A percentile compares a stretch with the other conserved stretches of the same genome.
phyloP scores from a whole-genome alignment of 208 protist genomes.

The Acanthamoeba lugdunensis region DNA sequence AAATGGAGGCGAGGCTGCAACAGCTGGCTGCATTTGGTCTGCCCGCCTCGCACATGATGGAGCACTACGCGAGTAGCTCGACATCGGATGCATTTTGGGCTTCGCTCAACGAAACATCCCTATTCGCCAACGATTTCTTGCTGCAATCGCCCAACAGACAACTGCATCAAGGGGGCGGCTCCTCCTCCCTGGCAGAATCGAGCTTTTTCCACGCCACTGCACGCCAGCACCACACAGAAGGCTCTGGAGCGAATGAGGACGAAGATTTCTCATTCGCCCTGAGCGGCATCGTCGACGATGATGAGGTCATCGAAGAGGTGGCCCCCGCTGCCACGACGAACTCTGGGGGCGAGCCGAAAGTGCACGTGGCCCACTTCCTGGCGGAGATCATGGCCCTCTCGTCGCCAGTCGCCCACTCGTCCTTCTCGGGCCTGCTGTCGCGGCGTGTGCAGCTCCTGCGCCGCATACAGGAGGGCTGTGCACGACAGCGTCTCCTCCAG shows the following conservation, averaged over 20 bases:
- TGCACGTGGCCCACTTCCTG: neutral
- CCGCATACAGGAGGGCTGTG: slow-evolving; percentile 1
- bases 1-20: neutral
- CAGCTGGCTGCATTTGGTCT: neutral
- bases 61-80: neutral
- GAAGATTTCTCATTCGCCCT: neutral
- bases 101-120: neutral
- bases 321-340: neutral
- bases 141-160: neutral
- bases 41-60: neutral
- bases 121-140: slow-evolving; percentile 34
- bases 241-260: neutral
- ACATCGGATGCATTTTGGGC: slow-evolving; percentile 4
- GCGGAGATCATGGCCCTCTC: slow-evolving; percentile 1
- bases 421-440: neutral
- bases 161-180: neutral
- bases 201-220: neutral
- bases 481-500: neutral
- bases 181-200: neutral
- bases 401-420: neutral
- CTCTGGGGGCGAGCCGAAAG: neutral
- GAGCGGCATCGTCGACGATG: neutral
- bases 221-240: neutral
- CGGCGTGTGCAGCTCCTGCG: slow-evolving; percentile 13
- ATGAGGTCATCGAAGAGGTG: neutral